A percentile compares a stretch with the other conserved stretches of the same genome.
Evolutionary conservation across 129 eudicot genomes (phyloP).

Genomic region (Flaveria ramosissima): DNA sequence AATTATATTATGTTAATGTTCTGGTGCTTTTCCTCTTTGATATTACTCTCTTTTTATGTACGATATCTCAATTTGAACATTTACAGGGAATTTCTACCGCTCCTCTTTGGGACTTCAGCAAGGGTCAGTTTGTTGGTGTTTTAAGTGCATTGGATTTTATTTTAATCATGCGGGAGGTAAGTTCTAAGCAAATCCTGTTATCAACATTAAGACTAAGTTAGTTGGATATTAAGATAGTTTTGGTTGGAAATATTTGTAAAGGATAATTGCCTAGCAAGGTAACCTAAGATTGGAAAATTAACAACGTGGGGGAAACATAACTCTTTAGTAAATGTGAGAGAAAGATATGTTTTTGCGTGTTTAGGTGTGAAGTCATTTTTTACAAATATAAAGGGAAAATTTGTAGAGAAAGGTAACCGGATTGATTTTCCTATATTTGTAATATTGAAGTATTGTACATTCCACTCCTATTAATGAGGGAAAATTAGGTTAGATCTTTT

Average conservation of each 20-base stretch:
- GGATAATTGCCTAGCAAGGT: background rate
- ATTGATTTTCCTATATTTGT: background rate
- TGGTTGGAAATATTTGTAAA: background rate
- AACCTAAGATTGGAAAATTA: background rate
- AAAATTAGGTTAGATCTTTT: background rate
- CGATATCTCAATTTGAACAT: constrained; percentile 32
- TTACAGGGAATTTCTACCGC: constrained; percentile 81
- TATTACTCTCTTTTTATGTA: constrained; percentile 27
- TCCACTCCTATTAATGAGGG: background rate
- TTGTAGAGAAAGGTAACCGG: background rate
- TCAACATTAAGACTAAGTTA: constrained; percentile 11
- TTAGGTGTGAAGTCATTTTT: background rate
- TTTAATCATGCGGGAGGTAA: constrained; percentile 89
- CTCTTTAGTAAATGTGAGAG: background rate
- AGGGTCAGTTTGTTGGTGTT: constrained; percentile 85
- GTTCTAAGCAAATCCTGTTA: constrained; percentile 23
- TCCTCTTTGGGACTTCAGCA: constrained; percentile 81
- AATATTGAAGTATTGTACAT: background rate
- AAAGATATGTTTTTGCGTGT: background rate
- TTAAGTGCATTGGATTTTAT: constrained; percentile 93
- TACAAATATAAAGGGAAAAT: background rate
- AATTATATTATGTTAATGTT: constrained; percentile 13
- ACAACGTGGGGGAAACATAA: background rate
- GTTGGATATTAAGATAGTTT: background rate
- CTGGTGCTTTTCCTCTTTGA: constrained; percentile 23